Evolutionary conservation across 306 rosid genomes (phyloP).

Genomic region (Canavalia ensiformis): DNA sequence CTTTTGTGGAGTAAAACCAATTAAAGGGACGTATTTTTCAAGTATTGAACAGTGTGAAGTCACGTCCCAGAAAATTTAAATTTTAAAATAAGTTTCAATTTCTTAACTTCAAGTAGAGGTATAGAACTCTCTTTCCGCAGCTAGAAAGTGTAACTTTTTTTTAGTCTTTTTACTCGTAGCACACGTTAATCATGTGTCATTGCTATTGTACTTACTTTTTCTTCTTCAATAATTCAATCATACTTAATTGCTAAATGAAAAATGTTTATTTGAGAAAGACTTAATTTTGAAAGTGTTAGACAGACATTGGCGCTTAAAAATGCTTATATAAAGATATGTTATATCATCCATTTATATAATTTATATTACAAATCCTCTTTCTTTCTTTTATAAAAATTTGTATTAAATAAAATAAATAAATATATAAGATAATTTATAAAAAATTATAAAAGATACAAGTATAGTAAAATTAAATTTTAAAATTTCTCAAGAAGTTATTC

Average conservation of each 20-base stretch:
- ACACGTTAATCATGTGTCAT: background rate
- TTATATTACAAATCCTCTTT: too few species aligned
- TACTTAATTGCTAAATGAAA: background rate
- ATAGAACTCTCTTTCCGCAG: background rate
- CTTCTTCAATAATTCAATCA: background rate
- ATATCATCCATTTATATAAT: too few species aligned
- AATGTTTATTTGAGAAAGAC: too few species aligned
- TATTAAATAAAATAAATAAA: too few species aligned
- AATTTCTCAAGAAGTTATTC: too few species aligned
- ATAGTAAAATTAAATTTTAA: too few species aligned
- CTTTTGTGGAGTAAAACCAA: slow-evolving; percentile 38
- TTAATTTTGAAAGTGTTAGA: too few species aligned
- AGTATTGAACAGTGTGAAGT: slow-evolving; percentile 14
- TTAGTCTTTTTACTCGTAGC: background rate
- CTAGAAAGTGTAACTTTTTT: background rate
- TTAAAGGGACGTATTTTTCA: slow-evolving; percentile 18
- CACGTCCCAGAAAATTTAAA: slow-evolving; percentile 33
- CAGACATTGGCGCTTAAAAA: background rate
- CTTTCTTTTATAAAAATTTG: too few species aligned
- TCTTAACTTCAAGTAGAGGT: background rate
- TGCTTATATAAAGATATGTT: too few species aligned
- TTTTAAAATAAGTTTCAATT: slow-evolving; percentile 35
- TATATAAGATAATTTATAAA: too few species aligned
- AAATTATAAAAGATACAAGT: too few species aligned
- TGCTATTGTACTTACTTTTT: background rate